These are phyloP conservation scores for Lactarius sanguifluus DNA, from an alignment of 768 basidiomycete species.

Conservation along the genomic window DNA sequence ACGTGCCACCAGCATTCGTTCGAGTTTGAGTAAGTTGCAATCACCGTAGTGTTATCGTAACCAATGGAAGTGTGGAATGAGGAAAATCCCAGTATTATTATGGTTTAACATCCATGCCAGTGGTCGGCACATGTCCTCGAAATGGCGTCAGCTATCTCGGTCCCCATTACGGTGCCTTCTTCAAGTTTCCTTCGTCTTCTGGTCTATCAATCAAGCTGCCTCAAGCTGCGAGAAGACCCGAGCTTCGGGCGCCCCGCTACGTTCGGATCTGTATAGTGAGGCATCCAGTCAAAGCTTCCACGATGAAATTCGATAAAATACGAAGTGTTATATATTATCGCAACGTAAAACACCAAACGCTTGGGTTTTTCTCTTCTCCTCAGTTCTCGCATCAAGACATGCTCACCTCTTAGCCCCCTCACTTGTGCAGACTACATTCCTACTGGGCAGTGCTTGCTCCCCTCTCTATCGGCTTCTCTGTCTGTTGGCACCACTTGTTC, in stretches of 20 bases:
- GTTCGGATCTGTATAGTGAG: neutral
- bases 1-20: neutral
- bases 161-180: slow-evolving; percentile 9
- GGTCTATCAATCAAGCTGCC: neutral
- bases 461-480: neutral
- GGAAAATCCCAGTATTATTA: neutral
- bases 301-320: neutral
- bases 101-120: neutral
- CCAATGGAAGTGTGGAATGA: slow-evolving; percentile 6
- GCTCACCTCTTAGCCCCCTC: neutral
- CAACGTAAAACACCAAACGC: neutral
- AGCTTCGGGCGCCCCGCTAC: slow-evolving; percentile 13
- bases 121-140: neutral
- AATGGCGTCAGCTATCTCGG: slow-evolving; percentile 16
- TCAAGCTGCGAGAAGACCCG: neutral
- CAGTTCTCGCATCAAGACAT: neutral
- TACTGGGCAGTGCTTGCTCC: neutral
- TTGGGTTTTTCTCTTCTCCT: slow-evolving; percentile 2
- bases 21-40: neutral
- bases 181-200: slow-evolving; percentile 7
- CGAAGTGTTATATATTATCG: neutral
- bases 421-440: neutral
- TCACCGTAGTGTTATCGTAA: neutral
- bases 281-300: slow-evolving; percentile 10
- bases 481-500: neutral